These are phyloP conservation scores for Zygosaccharomyces pseudorouxii DNA, from an alignment of 805 yeast genomes.

Conservation along the genomic window DNA sequence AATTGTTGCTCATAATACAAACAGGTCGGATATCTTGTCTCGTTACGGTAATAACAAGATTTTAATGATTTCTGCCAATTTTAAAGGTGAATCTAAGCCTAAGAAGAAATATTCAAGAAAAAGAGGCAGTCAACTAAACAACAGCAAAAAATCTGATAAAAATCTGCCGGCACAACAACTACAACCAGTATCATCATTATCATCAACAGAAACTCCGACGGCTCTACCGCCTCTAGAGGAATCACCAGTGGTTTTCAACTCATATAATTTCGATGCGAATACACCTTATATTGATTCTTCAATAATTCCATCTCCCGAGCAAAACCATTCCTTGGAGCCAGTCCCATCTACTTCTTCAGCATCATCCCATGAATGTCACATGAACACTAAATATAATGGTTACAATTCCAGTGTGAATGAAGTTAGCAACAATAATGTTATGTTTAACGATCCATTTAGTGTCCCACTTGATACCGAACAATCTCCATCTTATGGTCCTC, in stretches of 20 bases:
- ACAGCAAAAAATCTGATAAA: not conserved
- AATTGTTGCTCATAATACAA: conserved; percentile 28
- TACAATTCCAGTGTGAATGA: not conserved
- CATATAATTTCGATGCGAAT: not conserved
- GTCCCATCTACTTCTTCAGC: conserved; percentile 22
- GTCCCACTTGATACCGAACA: conserved; percentile 25
- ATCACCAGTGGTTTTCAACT: conserved; percentile 16
- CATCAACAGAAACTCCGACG: conserved; percentile 6
- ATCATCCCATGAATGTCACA: conserved; percentile 20
- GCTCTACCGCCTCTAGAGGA: conserved; percentile 11
- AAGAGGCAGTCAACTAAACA: not conserved
- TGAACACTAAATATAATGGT: not conserved
- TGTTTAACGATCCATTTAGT: conserved; percentile 14
- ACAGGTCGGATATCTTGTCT: conserved; percentile 22
- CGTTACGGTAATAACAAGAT: conserved; percentile 29
- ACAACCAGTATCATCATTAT: not conserved
- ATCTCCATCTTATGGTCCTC: conserved; percentile 10
- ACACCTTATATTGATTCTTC: conserved; percentile 8
- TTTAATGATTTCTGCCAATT: conserved; percentile 29
- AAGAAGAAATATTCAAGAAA: conserved; percentile 10
- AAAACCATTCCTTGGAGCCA: conserved; percentile 23
- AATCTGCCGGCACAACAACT: not conserved
- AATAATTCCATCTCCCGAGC: conserved; percentile 19
- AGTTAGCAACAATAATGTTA: not conserved
- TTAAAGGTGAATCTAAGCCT: conserved; percentile 15